These are phyloP conservation scores for Thuidium tamariscinum DNA, from an alignment of 225 moss, liverwort and hornwort genomes.

Conservation along the genomic window DNA sequence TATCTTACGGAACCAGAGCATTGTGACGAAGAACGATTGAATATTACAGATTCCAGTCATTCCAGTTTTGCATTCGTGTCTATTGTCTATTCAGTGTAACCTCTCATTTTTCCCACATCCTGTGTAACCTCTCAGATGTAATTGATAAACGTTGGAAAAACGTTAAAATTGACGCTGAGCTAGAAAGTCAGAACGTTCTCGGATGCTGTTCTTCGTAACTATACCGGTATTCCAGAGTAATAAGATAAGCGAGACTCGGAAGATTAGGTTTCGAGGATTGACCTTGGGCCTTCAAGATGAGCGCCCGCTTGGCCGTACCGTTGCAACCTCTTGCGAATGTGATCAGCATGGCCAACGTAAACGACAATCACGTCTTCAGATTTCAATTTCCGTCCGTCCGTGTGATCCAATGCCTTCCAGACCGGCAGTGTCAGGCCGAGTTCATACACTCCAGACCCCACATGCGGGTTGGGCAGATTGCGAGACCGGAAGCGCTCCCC, in stretches of 20 bases:
- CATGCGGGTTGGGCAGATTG: conserved; percentile 49
- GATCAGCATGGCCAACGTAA: conserved; percentile 77
- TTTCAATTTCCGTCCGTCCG: conserved; percentile 23
- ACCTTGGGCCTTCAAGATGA: conserved; percentile 59
- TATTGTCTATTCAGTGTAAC: not conserved
- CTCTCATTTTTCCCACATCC: not conserved
- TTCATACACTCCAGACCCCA: conserved; percentile 79
- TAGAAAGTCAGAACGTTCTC: not conserved
- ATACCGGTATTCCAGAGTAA: not conserved
- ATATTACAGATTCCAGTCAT: not conserved
- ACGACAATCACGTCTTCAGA: conserved; percentile 69
- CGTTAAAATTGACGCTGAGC: not conserved
- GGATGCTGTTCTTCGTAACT: not conserved
- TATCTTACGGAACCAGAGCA: not conserved
- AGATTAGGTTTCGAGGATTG: not conserved
- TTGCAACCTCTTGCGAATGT: conserved; percentile 72
- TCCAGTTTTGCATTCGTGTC: not conserved
- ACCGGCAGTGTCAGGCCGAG: conserved; percentile 59
- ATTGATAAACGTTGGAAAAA: not conserved
- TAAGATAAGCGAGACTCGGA: not conserved
- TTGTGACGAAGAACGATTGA: not conserved
- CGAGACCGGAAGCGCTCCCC: conserved; percentile 40
- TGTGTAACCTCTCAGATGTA: not conserved
- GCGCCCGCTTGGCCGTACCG: conserved; percentile 83
- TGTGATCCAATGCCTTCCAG: conserved; percentile 8